Conservation (phyloP, 2,329 filamentous ascomycete species). For the Blastomyces gilchristii region DNA sequence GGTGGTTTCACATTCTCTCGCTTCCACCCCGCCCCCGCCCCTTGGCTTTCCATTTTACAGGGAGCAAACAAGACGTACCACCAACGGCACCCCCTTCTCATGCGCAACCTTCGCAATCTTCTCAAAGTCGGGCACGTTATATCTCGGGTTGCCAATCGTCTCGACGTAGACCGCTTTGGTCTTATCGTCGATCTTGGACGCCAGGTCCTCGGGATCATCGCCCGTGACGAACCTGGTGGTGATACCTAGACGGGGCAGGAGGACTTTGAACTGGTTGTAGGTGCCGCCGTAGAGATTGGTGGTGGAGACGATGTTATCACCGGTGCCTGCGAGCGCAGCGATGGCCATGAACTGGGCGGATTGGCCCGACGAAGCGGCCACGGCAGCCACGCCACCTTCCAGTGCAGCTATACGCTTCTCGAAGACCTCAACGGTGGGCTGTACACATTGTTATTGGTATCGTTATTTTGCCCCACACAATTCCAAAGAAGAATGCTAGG, state of each 20-base stretch:
- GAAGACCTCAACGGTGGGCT: conserved; percentile 91
- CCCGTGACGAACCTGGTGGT: conserved; percentile 77
- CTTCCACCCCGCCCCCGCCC: too few relatives aligned
- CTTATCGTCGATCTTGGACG: conserved; percentile 74
- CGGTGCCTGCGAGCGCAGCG: conserved; percentile 68
- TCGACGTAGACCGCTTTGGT: conserved; percentile 90
- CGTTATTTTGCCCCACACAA: not conserved
- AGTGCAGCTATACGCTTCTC: conserved; percentile 94
- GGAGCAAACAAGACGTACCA: conserved; percentile 34
- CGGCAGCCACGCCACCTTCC: conserved; percentile 79
- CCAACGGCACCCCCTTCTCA: conserved; percentile 54
- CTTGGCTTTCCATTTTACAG: not conserved
- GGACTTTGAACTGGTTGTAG: conserved; percentile 94
- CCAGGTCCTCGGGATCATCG: conserved; percentile 69
- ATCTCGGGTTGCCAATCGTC: conserved; percentile 85
- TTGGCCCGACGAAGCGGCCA: conserved; percentile 78
- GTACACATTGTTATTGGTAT: conserved; percentile 9
- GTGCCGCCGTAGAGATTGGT: conserved; percentile 89
- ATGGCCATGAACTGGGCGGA: conserved; percentile 88
- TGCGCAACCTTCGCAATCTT: conserved; percentile 73
- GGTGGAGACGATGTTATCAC: conserved; percentile 89
- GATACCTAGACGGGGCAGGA: conserved; percentile 78
- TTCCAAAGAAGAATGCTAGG: not conserved
- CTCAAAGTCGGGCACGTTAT: conserved; percentile 87
- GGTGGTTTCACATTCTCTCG: too few relatives aligned